Base-by-base conservation (phyloP, 345 rosid genomes). In the Moricandia moricandioides region DNA sequence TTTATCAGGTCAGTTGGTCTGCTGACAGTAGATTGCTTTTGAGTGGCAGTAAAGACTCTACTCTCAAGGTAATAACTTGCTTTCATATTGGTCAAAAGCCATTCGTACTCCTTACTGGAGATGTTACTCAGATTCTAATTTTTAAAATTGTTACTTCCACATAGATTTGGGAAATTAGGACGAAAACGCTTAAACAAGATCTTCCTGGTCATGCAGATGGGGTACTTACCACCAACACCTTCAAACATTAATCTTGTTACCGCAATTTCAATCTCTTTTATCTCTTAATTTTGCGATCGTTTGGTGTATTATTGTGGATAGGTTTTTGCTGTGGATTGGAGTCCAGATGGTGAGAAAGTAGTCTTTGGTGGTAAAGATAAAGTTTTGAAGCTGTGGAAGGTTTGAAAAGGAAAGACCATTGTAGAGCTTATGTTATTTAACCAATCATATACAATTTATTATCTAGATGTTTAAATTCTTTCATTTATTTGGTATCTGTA, bases 321-420 rank as follows among this genome's bases (percentile, higher is more conserved):
- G 96, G 97, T 91, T 69, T 94, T 78, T 61, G 93, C 97, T 1
- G 97, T 95, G 77, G 97, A 95, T 76, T 95, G 97, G 99, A 95
- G 99, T 84, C 99, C 99, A 6, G 97, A 92, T 76, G 99, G 97
- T 16, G 97, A 95, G 90, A 92, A 95, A 84, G 99, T 95, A 31
- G 97, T 89, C 18, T 95, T 97, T 7, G 97, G 97, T 57, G 99
- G 99, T 49, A 92, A 87, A 72, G 97, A 95, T 61, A 82, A 81
- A 86, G 96, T 89, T 21, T 77, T 95, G 87, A 92, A 95, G 84
- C 82, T 92, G 54, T 92, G 97, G 99, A 89, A 92, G 89, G 97
- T 97, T 7, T 95, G n/a, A 86, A 78, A 67, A 62, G 26, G 14
- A 14, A 65, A 10, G 6, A 57, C 4, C 55, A 43, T 40, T 21